A percentile compares a stretch with the other conserved stretches of the same genome.
phyloP scores from a whole-genome alignment of 495 filamentous ascomycete genomes.

The Neurospora cerealis region DNA sequence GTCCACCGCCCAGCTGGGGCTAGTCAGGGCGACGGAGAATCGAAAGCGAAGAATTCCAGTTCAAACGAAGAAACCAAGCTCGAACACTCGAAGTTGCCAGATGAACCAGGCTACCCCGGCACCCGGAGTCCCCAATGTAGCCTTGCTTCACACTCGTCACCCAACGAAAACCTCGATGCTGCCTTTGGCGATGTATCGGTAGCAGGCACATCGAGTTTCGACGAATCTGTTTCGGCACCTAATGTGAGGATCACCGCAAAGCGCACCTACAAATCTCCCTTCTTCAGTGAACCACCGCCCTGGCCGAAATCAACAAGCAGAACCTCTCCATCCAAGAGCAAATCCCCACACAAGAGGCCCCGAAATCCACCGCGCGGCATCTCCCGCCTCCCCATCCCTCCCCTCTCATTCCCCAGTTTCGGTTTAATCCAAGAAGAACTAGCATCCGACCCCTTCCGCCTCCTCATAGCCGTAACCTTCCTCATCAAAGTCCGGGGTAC shows the following conservation, averaged over 20 bases:
- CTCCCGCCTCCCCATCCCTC: conserved; percentile 62
- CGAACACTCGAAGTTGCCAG: not conserved
- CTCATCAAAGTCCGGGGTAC: conserved; percentile 70
- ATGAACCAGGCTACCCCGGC: not conserved
- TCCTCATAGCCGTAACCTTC: conserved; percentile 71
- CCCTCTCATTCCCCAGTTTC: conserved; percentile 50
- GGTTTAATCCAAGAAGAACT: conserved; percentile 80
- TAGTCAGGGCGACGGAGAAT: not conserved
- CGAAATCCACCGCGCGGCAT: conserved; percentile 35
- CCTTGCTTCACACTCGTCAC: not conserved
- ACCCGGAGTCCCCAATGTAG: not conserved
- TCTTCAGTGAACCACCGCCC: conserved; percentile 22
- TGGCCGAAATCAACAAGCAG: not conserved
- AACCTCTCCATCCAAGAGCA: not conserved
- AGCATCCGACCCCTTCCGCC: conserved; percentile 55
- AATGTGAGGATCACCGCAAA: conserved; percentile 2
- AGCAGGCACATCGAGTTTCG: not conserved
- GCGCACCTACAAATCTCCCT: conserved; percentile 27
- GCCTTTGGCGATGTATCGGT: not conserved
- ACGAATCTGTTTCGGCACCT: not conserved
- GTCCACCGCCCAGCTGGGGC: not conserved
- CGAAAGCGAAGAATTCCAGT: not conserved
- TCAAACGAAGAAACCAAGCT: not conserved
- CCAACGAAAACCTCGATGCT: not conserved
- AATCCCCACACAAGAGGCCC: conserved; percentile 3